Percentiles rank a stretch among this genome's conserved stretches.
These are phyloP conservation scores for Gossypium herbaceum DNA, from an alignment of 345 rosid species.

Conservation along the genomic window DNA sequence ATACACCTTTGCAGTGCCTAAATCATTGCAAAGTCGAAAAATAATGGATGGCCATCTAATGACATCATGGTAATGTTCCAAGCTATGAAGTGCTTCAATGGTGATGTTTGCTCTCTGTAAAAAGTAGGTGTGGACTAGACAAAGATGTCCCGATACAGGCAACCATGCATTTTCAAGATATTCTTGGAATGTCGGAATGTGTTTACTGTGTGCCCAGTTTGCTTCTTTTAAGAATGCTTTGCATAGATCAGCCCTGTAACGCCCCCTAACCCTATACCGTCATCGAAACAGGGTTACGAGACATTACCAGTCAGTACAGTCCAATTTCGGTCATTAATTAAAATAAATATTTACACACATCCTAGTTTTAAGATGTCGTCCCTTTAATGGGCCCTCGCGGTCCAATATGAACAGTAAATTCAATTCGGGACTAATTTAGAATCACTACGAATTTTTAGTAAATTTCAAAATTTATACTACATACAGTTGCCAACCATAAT, in stretches of 20 bases:
- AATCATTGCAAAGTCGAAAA: background rate
- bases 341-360: too few species aligned
- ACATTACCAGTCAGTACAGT: too few species aligned
- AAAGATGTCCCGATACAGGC: slow-evolving; percentile 6
- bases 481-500: too few species aligned
- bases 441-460: too few species aligned
- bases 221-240: slow-evolving; percentile 41
- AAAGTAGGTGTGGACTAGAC: background rate
- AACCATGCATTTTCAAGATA: slow-evolving; percentile 37
- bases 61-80: background rate
- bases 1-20: background rate
- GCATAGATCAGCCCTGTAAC: slow-evolving; percentile 42
- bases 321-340: too few species aligned
- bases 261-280: too few species aligned
- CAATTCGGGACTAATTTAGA: too few species aligned
- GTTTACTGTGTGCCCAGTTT: slow-evolving; percentile 24
- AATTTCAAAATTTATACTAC: too few species aligned
- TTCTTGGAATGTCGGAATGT: slow-evolving; percentile 32
- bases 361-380: too few species aligned
- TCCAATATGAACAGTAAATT: too few species aligned
- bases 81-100: background rate
- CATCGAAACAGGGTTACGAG: too few species aligned
- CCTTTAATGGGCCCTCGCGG: too few species aligned
- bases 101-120: background rate
- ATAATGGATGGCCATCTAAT: background rate